A percentile compares a stretch with the other conserved stretches of the same genome.
Conservation (phyloP, 805 yeast genomes). For the Starmerella stellata region DNA sequence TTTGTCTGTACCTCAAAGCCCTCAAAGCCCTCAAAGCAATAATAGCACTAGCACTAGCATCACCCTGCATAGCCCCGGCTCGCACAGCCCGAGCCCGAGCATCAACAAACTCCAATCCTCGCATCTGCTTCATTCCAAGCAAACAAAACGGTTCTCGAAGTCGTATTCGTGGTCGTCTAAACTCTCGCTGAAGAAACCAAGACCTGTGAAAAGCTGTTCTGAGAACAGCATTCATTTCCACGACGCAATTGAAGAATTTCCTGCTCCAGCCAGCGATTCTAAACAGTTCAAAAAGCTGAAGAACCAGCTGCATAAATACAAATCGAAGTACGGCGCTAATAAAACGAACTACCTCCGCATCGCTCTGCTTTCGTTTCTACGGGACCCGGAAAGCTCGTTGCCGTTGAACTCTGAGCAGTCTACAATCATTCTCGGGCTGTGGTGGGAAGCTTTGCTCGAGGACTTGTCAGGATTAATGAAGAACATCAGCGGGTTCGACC, state of each 20-base stretch:
- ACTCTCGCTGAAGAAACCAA: neutral
- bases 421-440: slow-evolving; percentile 20
- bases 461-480: slow-evolving; percentile 11
- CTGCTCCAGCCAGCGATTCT: neutral
- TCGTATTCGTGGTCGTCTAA: neutral
- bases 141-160: neutral
- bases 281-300: slow-evolving; percentile 6
- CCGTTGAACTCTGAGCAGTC: slow-evolving; percentile 17
- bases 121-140: too few relatives aligned
- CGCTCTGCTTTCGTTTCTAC: slow-evolving; percentile 27
- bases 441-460: slow-evolving; percentile 26
- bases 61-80: too few relatives aligned
- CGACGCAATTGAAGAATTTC: neutral
- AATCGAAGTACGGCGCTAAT: slow-evolving; percentile 8
- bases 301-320: slow-evolving; percentile 11
- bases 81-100: too few relatives aligned
- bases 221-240: neutral
- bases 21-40: too few relatives aligned
- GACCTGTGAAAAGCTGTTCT: neutral
- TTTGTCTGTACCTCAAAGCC: too few relatives aligned
- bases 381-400: slow-evolving; percentile 17
- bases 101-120: too few relatives aligned
- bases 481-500: slow-evolving; percentile 22
- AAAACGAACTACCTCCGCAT: slow-evolving; percentile 26
- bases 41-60: too few relatives aligned